Evolutionary conservation across 176 grass and related monocot genomes (phyloP), one percentile per base, ranked within the genome.

Genomic region (bread wheat (Triticum aestivum)): DNA sequence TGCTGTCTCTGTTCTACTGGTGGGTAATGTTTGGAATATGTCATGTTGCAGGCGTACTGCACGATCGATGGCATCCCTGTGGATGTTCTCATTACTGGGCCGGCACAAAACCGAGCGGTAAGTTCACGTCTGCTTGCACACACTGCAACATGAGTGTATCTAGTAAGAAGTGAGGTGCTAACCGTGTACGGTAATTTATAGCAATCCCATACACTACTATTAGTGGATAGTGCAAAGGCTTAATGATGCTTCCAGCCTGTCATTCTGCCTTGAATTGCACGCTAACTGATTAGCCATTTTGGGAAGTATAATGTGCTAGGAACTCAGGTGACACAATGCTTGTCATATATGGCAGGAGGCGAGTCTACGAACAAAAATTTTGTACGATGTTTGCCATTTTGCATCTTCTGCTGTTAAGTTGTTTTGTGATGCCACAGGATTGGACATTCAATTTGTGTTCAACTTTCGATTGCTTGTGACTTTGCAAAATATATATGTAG

Each of bases 91-190:
- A 90, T 99, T 65, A 93, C 87, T 15, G 97, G 94, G 61, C 35
- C 86, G 49, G 92, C 94, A 0, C 97, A 99, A 75, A 99, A 99
- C 90, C 85, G 97, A 92, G 97, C 97, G 85, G 97, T 99, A 91
- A 24, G 81, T 78, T 75, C 26, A 33, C 1, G 26, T 47, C 38
- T 78, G 11, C 49, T 86, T 73, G 77, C 39, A 78, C 66, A 10
- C 17, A 81, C 18, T 7, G 24, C n/a, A 65, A 18, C 17, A 24
- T 66, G 8, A 18, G 69, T 84, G 61, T 11, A 8, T 38, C 11
- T 67, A 5, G 47, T 83, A 64, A 4, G 5, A 47, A 85, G 1
- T 67, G 30, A 61, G 26, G 14, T 6, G 73, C 6, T 69, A 59
- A 27, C 47, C 70, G 9, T 71, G 75, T 54, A 18, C 51, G 6